Percentiles rank a stretch among this genome's conserved stretches.
Conservation (phyloP, 495 filamentous ascomycete genomes). For the Letharia lupina region DNA sequence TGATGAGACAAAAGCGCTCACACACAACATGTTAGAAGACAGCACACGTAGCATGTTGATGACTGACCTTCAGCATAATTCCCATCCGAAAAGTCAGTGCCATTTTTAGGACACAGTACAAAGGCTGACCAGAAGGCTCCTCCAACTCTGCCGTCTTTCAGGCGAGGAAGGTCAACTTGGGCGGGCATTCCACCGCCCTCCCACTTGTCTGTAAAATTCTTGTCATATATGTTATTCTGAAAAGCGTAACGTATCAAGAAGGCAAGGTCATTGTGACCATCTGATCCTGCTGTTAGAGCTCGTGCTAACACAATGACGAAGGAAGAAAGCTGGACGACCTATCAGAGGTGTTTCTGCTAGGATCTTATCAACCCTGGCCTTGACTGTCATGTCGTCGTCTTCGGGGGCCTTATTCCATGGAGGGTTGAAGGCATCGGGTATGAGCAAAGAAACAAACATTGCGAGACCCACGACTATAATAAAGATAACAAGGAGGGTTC, state of each 20-base stretch:
- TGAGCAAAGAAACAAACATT: constrained; percentile 17
- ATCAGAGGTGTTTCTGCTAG: constrained; percentile 69
- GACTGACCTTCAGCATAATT: constrained; percentile 53
- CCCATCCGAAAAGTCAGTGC: constrained; percentile 60
- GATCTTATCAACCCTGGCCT: constrained; percentile 61
- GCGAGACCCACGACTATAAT: constrained; percentile 20
- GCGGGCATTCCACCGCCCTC: constrained; percentile 52
- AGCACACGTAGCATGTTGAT: constrained; percentile 14
- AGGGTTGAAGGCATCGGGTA: constrained; percentile 8
- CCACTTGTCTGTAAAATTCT: constrained; percentile 63
- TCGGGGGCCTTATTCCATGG: constrained; percentile 21
- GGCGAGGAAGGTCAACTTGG: constrained; percentile 78
- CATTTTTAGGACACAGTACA: constrained; percentile 39
- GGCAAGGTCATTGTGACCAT: constrained; percentile 88
- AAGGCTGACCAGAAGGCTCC: constrained; percentile 83
- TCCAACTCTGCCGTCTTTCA: constrained; percentile 41
- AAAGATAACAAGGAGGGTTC: constrained; percentile 15
- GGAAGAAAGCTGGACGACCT: constrained; percentile 39
- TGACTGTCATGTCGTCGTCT: constrained; percentile 37
- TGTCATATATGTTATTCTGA: constrained; percentile 68
- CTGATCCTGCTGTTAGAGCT: constrained; percentile 37
- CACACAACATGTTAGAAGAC: constrained; percentile 27
- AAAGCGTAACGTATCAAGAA: constrained; percentile 59
- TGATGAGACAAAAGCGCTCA: not conserved
- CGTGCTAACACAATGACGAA: constrained; percentile 2